Base-by-base conservation (phyloP, 805 yeast genomes). In the Wickerhamomyces silvicola region DNA sequence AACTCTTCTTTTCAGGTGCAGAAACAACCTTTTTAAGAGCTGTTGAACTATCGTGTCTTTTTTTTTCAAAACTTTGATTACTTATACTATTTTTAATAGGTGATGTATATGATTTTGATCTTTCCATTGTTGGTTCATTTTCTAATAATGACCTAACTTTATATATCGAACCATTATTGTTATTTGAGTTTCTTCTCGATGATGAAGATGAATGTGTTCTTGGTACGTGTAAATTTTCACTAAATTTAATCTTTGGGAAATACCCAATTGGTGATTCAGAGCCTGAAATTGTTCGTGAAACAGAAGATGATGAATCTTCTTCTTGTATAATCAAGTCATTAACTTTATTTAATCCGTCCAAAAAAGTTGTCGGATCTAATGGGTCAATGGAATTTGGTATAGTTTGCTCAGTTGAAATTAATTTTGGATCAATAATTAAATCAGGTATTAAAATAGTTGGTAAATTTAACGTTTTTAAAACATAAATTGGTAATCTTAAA, bases 101-200 rank as follows among this genome's bases (percentile, higher is more conserved):
- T 2, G 30, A 8, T 20, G 39, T 24, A 11, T 36, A 25, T 2
- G 49, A 44, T 14, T 43, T 45, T 10, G 45, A 32, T 23, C 43
- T 38, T 12, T 35, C 29, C 11, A 40, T 28, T 3, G 30, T 5
- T 3, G 38, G 33, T 5, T 44, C 50, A 13, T 33, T 30, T 25
- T 45, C 54, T 17, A 50, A 21, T 18, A 50, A 30, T 1, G 51
- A 45, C 25, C 37, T 45, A 5, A 50, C 54, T 17, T 43, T 50
- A 25, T 50, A 48, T 3, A 47, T 28, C 11, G 20, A 13, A 10
- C 23, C 22, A 21, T 15, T 36, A 3, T 38, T 25, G 11, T 29
- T 27, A 9, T 39, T 32, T 10, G 48, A 41, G 28, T 37, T 39
- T 18, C 50, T 30, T 29, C 49, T 44, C 13, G 47, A 38, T 5